Conservation (phyloP, 1,139 yeast species). For the Arxiozyma heterogenica region DNA sequence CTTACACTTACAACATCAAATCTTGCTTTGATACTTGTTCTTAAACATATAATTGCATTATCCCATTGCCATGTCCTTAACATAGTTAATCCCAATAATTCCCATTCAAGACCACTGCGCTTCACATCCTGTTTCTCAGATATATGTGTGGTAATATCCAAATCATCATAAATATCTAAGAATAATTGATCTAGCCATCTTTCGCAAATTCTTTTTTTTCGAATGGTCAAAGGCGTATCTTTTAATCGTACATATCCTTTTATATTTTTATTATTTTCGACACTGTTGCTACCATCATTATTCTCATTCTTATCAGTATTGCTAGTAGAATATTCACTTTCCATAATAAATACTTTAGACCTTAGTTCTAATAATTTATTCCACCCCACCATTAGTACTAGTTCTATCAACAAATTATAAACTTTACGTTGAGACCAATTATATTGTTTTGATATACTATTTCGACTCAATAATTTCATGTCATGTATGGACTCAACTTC, state of each 20-base stretch:
- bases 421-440: constrained; percentile 59
- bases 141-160: constrained; percentile 70
- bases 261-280: neutral
- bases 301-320: neutral
- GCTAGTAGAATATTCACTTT: constrained; percentile 54
- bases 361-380: constrained; percentile 70
- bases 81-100: constrained; percentile 75
- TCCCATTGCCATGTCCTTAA: constrained; percentile 67
- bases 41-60: constrained; percentile 73
- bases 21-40: constrained; percentile 63
- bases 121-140: constrained; percentile 62
- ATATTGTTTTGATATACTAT: constrained; percentile 67
- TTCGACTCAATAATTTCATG: constrained; percentile 59
- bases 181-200: constrained; percentile 90
- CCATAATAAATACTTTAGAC: constrained; percentile 89
- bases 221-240: constrained; percentile 31
- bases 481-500: constrained; percentile 47
- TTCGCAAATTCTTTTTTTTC: constrained; percentile 78
- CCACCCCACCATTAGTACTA: constrained; percentile 77
- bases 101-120: constrained; percentile 90
- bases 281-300: neutral
- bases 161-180: constrained; percentile 78
- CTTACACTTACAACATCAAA: constrained; percentile 51
- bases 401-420: constrained; percentile 56
- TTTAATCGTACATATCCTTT: constrained; percentile 4